Evolutionary conservation across 1,284 basidiomycete species (phyloP).

Genomic region (Rhodofomes roseus): DNA sequence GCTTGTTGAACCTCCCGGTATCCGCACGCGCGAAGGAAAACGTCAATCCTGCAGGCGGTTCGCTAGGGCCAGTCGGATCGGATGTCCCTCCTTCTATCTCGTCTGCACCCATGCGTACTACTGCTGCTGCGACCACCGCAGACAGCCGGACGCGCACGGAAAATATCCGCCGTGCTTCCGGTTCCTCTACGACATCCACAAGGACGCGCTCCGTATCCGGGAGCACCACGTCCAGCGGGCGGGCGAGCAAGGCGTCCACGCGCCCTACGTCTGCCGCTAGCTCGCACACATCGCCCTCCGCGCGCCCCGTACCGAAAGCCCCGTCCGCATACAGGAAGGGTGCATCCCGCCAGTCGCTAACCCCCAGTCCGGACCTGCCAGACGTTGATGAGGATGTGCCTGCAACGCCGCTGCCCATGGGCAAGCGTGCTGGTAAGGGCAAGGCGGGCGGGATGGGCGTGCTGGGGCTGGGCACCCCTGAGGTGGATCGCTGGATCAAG

Average conservation of each 20-base stretch:
- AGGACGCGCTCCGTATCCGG: constrained; percentile 5
- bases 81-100: constrained; percentile 11
- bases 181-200: background rate
- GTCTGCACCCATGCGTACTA: constrained; percentile 12
- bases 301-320: constrained; percentile 10
- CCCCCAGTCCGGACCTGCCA: constrained; percentile 54
- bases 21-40: constrained; percentile 15
- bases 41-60: background rate
- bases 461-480: constrained; percentile 47
- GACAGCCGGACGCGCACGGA: constrained; percentile 7
- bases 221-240: constrained; percentile 16
- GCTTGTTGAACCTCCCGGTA: constrained; percentile 18
- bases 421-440: constrained; percentile 25
- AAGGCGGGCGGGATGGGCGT: constrained; percentile 24
- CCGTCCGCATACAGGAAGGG: constrained; percentile 18
- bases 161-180: background rate
- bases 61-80: background rate
- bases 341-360: constrained; percentile 29
- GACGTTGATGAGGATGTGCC: constrained; percentile 32
- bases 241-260: constrained; percentile 16
- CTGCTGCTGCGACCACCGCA: constrained; percentile 2
- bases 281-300: constrained; percentile 14
- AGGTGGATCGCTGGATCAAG: constrained; percentile 44
- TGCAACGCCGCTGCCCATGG: constrained; percentile 38
- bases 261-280: constrained; percentile 2